These are phyloP conservation scores for Boletus rex-veris DNA, from an alignment of 768 basidiomycete species.

Conservation along the genomic window DNA sequence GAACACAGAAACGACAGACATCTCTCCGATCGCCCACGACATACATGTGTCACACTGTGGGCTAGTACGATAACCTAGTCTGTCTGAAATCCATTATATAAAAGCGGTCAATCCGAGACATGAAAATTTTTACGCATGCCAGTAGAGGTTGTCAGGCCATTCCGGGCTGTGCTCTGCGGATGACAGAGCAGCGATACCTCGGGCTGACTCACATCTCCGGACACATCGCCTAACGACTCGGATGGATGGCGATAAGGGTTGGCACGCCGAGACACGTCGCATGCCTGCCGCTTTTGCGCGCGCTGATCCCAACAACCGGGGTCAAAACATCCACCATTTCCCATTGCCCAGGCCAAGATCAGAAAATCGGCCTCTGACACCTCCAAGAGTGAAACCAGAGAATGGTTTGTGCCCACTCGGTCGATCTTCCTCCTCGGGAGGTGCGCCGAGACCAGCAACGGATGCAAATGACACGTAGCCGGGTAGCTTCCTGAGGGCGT, in stretches of 20 bases:
- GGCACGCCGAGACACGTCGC: constrained; percentile 6
- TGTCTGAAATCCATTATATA: constrained; percentile 16
- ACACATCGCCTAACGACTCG: constrained; percentile 1
- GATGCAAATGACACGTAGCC: constrained; percentile 69
- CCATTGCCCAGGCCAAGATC: constrained; percentile 29
- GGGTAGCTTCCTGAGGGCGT: constrained; percentile 49
- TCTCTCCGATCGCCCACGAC: constrained; percentile 4
- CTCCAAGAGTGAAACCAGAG: constrained; percentile 13
- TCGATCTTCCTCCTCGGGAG: constrained; percentile 45
- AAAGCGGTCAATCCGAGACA: constrained; percentile 10
- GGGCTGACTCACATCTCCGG: constrained; percentile 24
- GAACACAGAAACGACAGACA: constrained; percentile 9
- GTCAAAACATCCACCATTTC: constrained; percentile 33
- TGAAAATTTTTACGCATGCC: constrained; percentile 5
- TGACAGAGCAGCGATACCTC: constrained; percentile 1
- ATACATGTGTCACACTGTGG: background rate
- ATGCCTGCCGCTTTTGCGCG: constrained; percentile 3
- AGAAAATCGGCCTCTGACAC: constrained; percentile 17
- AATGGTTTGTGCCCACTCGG: constrained; percentile 22
- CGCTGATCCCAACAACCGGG: background rate
- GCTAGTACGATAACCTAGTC: constrained; percentile 18
- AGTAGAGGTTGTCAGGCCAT: constrained; percentile 3
- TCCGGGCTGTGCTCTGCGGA: constrained; percentile 4
- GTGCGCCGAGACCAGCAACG: constrained; percentile 64
- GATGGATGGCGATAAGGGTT: constrained; percentile 5